Base-by-base conservation (phyloP, 805 yeast species). In the Candida silvatica region DNA sequence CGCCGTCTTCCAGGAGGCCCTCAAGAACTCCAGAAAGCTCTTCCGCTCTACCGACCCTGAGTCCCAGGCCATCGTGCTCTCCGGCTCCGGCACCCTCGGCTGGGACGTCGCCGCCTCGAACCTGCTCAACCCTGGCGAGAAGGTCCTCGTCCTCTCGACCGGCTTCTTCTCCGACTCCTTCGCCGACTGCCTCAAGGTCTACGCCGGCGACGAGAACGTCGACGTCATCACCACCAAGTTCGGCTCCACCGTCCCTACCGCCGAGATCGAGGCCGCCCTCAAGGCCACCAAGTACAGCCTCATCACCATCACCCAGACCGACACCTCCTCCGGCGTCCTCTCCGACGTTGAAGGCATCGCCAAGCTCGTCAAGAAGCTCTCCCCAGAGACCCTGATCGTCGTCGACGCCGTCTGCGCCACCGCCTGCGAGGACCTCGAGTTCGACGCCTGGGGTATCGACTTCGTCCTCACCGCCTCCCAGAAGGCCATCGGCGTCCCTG, bases 331-430 rank as follows among this genome's bases (percentile, higher is more conserved):
- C 24, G 94, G 95, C n/a, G 95, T 90, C 28, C 72, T 87, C 27
- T 66, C 78, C 30, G 80, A 83, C 51, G 77, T 90, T 42, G 66
- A 73, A 51, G 62, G 66, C 14, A 67, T 87, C 38, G 59, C 94
- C 19, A 61, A 58, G 35, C 45, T 78, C n/a, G 80, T 83, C 40
- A 74, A 76, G 48, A 52, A 62, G 42, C 61, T 67, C 2, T 72
- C 86, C 4, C 97, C 97, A 36, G 81, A 82, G 20, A 74, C 96
- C 17, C 68, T 90, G 41, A 67, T 90, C 36, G 64, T 86, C 34
- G 95, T 90, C 27, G 98, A 90, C 58, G 95, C 94, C 31, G 97
- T 90, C 20, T 92, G 97, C 62, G 86, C 97, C 6, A 74, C 88
- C 41, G 97, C 82, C 18, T 92, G 84, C 40, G 98, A 90, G 63